Conservation (phyloP, 192 early-diverging fungal species). For the Backusella morwellensis region DNA sequence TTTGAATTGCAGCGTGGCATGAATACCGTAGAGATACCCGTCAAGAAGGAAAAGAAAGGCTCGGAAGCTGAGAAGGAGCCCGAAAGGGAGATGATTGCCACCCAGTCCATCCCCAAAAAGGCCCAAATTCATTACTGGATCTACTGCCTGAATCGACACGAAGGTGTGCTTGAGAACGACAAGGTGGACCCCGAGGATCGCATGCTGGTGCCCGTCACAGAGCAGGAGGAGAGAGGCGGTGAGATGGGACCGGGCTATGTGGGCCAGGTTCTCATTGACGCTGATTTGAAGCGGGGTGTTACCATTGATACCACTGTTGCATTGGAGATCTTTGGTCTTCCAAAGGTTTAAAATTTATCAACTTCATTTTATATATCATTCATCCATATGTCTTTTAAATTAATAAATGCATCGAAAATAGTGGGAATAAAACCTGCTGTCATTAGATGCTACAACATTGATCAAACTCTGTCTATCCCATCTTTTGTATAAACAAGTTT, state of each 20-base stretch:
- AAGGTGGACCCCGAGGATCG: conserved; percentile 32
- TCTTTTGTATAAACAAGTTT: too few species aligned
- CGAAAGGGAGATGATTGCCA: neutral
- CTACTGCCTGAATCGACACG: conserved; percentile 29
- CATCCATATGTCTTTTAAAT: too few species aligned
- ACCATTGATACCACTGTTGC: conserved; percentile 30
- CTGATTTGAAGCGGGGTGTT: neutral
- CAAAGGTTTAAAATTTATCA: neutral
- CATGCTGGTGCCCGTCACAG: conserved; percentile 27
- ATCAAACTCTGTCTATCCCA: too few species aligned
- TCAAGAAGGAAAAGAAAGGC: conserved; percentile 4
- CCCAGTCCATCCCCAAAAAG: neutral
- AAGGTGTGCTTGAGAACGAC: neutral
- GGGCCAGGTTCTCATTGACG: conserved; percentile 13
- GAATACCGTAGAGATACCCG: neutral
- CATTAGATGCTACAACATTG: too few species aligned
- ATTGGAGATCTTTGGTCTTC: conserved; percentile 30
- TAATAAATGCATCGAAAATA: too few species aligned
- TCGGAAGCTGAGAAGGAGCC: neutral
- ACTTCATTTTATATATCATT: too few species aligned
- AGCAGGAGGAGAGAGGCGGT: conserved; percentile 1
- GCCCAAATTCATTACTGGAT: conserved; percentile 28
- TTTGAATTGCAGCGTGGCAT: neutral
- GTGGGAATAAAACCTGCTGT: too few species aligned
- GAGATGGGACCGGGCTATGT: conserved; percentile 20